Percentiles rank a stretch among this genome's conserved stretches.
phyloP scores from a whole-genome alignment of 768 basidiomycete species.

The Fomitopsis pulvina region DNA sequence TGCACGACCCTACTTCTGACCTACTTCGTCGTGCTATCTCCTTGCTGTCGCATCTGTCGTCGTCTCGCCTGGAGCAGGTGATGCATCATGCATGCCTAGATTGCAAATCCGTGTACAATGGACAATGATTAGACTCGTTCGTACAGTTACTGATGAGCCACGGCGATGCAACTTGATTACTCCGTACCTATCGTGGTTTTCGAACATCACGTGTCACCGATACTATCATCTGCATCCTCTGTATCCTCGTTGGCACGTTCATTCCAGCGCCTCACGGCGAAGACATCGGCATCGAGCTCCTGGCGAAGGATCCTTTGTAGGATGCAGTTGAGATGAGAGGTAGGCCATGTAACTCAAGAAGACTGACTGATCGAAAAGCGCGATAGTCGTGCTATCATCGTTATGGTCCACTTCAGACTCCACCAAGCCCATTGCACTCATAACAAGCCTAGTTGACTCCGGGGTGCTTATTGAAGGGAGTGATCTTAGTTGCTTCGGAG shows the following conservation, averaged over 20 bases:
- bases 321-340: conserved; percentile 3
- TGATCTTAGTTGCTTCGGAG: conserved; percentile 41
- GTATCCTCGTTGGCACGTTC: conserved; percentile 14
- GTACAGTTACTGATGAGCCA: no score
- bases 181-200: no score
- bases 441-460: conserved; percentile 30
- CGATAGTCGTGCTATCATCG: conserved; percentile 46
- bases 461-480: conserved; percentile 28
- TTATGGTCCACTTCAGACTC: conserved; percentile 24
- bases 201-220: neutral
- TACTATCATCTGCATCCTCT: neutral
- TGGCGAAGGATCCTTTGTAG: conserved; percentile 46
- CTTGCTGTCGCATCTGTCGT: no score
- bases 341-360: neutral
- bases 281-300: conserved; percentile 55
- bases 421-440: conserved; percentile 29
- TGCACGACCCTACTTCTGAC: no score
- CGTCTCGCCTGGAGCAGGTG: no score
- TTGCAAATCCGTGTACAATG: no score
- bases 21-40: no score
- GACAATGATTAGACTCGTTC: no score
- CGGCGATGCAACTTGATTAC: no score
- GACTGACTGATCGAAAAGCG: conserved; percentile 68
- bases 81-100: no score
- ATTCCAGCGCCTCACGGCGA: conserved; percentile 36